A percentile compares a stretch with the other conserved stretches of the same genome.
phyloP scores from a whole-genome alignment of 2,329 filamentous ascomycete species.

The Diatrype stigma region DNA sequence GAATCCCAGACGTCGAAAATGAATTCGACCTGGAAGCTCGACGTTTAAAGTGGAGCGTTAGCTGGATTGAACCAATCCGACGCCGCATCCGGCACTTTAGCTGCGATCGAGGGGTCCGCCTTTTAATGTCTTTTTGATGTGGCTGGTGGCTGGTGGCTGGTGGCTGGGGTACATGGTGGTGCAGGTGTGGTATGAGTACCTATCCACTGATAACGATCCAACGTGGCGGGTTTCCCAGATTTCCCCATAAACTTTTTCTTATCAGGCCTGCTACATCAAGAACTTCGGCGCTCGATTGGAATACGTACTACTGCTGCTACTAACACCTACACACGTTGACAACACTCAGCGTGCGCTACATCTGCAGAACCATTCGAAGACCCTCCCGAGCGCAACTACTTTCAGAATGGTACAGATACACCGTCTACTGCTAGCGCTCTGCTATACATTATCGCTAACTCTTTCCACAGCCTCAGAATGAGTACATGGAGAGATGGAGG shows the following conservation, averaged over 20 bases:
- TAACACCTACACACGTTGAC: not conserved
- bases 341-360: not conserved
- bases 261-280: not conserved
- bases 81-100: not conserved
- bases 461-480: constrained; percentile 68
- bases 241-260: not conserved
- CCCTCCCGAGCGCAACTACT: constrained; percentile 24
- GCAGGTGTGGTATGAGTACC: too few species aligned
- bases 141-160: not conserved
- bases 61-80: constrained; percentile 3
- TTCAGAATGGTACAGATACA: constrained; percentile 17
- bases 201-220: not conserved
- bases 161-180: not conserved
- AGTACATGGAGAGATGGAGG: constrained; percentile 76
- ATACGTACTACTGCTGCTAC: not conserved
- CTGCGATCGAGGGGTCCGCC: not conserved
- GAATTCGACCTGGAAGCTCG: not conserved
- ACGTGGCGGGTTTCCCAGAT: not conserved
- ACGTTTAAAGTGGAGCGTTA: not conserved
- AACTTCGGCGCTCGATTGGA: not conserved
- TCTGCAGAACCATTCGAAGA: constrained; percentile 9
- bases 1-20: not conserved
- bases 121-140: not conserved
- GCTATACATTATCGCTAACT: constrained; percentile 7
- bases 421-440: constrained; percentile 22